Percentiles rank a stretch among this genome's conserved stretches.
phyloP scores from a whole-genome alignment of 352 stramenopile species.

The Pythium rhizo-oryzae region DNA sequence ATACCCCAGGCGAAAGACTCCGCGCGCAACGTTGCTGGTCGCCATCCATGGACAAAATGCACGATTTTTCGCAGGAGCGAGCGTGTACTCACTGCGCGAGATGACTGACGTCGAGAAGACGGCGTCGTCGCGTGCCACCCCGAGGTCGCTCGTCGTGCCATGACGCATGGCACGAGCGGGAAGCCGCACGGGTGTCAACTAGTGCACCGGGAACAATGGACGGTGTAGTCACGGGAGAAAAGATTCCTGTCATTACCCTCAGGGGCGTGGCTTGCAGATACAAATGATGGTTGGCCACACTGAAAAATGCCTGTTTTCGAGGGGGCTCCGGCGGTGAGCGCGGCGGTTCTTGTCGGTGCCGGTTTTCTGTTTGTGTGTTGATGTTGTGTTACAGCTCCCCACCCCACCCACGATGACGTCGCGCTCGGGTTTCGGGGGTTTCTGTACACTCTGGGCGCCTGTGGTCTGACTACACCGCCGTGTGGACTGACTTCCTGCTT shows the following conservation, averaged over 20 bases:
- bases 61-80: not conserved
- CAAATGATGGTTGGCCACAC: too few relatives aligned
- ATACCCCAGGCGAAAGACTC: not conserved
- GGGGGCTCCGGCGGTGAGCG: too few relatives aligned
- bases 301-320: not conserved
- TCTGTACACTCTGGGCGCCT: not conserved
- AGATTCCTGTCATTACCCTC: too few relatives aligned
- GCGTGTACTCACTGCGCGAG: not conserved
- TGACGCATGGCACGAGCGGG: not conserved
- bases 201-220: too few relatives aligned
- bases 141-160: not conserved
- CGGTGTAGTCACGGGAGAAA: too few relatives aligned
- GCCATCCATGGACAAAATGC: conserved; percentile 4
- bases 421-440: not conserved
- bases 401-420: conserved; percentile 1
- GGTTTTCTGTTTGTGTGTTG: not conserved
- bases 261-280: too few relatives aligned
- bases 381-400: not conserved
- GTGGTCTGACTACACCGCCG: not conserved
- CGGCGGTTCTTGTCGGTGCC: not conserved
- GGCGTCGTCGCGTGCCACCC: not conserved
- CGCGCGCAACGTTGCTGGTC: not conserved
- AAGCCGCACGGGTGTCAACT: not conserved
- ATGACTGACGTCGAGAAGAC: not conserved
- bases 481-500: conserved; percentile 1